phyloP scores from a whole-genome alignment of 768 basidiomycete genomes.

The Russula earlei region DNA sequence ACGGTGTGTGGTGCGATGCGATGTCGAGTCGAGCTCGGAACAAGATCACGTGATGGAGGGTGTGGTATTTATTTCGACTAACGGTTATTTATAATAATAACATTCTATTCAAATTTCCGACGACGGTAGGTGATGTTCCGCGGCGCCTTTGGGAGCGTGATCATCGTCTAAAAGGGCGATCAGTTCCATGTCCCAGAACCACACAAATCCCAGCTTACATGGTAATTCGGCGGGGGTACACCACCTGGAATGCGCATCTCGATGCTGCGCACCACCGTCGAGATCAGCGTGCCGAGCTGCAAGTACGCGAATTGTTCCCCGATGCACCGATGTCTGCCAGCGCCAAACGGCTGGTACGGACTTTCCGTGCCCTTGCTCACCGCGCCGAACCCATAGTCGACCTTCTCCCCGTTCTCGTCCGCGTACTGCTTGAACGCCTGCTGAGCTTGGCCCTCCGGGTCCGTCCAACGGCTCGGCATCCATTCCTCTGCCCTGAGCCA shows the following conservation, averaged over 20 bases:
- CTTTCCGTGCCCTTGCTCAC: conserved; percentile 95
- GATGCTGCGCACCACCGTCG: conserved; percentile 65
- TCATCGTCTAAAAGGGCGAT: conserved; percentile 63
- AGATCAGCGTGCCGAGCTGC: conserved; percentile 78
- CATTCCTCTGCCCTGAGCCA: conserved; percentile 70
- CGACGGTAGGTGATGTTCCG: conserved; percentile 58
- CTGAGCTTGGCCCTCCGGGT: conserved; percentile 72
- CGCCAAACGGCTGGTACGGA: conserved; percentile 96
- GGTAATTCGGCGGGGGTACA: conserved; percentile 83
- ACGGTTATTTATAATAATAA: neutral
- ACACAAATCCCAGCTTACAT: conserved; percentile 42
- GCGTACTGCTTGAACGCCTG: conserved; percentile 67
- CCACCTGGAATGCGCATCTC: conserved; percentile 59
- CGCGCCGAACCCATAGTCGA: conserved; percentile 93
- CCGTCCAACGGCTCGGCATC: conserved; percentile 81
- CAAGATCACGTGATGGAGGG: neutral
- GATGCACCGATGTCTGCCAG: conserved; percentile 91
- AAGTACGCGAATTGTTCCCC: conserved; percentile 97
- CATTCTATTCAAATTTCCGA: conserved; percentile 42
- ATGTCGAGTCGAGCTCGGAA: neutral
- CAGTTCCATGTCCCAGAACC: neutral
- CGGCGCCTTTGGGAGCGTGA: conserved; percentile 75
- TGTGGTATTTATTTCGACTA: no score
- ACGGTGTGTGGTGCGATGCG: no score
- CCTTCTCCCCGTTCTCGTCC: conserved; percentile 74